Evolutionary conservation across 2,329 filamentous ascomycete genomes (phyloP), one percentile per base, ranked within the genome.

Genomic region (Fusarium azukiicola): DNA sequence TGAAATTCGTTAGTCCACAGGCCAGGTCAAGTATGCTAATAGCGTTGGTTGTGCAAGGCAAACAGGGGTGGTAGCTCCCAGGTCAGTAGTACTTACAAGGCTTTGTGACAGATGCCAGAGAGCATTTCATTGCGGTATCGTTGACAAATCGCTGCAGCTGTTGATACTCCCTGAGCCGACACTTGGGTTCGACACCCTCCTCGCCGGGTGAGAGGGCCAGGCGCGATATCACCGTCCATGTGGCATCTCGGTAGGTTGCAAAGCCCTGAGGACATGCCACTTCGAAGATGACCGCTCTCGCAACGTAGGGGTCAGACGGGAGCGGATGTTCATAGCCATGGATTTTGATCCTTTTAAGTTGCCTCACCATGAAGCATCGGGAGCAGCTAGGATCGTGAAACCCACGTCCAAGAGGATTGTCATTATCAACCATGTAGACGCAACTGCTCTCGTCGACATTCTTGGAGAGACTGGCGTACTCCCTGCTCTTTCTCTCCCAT

Each of bases 251-350:
- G 74, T 91, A 91, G 0, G 78, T 75, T 2, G 85, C 80, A 38
- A 90, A 84, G 0, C 75, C 76, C 10, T 74, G 67, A 0, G 88
- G 89, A 17, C 86, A 86, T 2, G 75, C 72, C 0, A 91, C 84
- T 74, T 91, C 90, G 42, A 90, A 90, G 0, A 90, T 77, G 1
- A 87, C 84, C 8, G 84, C 84, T 47, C 87, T 87, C 0, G 84
- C 83, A 19, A 84, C 68, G 5, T 82, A 69, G 3, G 72, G 67
- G 7, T 86, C 81, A 1, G 81, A 70, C 0, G 90, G 90, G 0
- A 91, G 83, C 1, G 85, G 86, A 7, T 89, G 82, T 49, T 91
- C 90, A 32, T 87, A 87, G 0, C 85, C 83, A 3, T 76, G 68
- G 16, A 91, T 90, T 0, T 71, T 79, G 58, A 91, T 84, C 4